Evolutionary conservation across 2,329 filamentous ascomycete species (phyloP), one percentile per base, ranked within the genome.

Genomic region (Ophidiomyces ophidiicola): DNA sequence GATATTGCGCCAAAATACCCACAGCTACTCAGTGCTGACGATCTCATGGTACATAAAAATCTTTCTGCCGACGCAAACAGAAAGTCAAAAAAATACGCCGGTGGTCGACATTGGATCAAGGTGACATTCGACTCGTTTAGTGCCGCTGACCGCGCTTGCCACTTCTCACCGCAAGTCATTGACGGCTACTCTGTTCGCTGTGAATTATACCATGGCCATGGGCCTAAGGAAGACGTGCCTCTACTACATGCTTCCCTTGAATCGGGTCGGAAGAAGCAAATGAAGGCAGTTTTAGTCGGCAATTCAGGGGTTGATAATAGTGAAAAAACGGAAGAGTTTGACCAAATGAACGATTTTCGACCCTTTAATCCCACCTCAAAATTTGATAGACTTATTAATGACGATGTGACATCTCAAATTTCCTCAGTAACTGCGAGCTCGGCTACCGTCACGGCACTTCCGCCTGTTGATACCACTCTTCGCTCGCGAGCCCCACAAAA

Each of bases 31-130:
- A 73, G 83, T 45, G 73, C 80, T 46, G 79, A 85, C 50, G 75
- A 81, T 36, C 77, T 81, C 6, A 73, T 80, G 6, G 77, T 80
- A 33, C 74, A 77, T 42, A 71, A 74, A 36, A 72, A 73, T 6
- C 64, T 94, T 37, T 81, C 79, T 1, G 63, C 72, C 12, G 78
- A 80, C 25, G 83, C 92, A 51, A 76, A 86, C 41, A 69, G 72
- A 38, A 81, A 87, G 57, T 83, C 88, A 53, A 85, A 87, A 60
- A 74, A 72, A 45, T 86, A 84, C 46, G 80, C 80, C 32, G 82
- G 85, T 35, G 88, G 88, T 30, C 74, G 82, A 50, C 83, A 94
- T 66, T 96, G 88, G 88, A 85, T 94, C 51, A 86, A 86, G 58
- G 69, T 87, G 40, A 87, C 82, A 1, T 87, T 85, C 52, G 82